Percentiles rank a stretch among this genome's conserved stretches.
These are phyloP conservation scores for Coccinonectria pachysandricola DNA, from an alignment of 2,329 filamentous ascomycete species.

Conservation along the genomic window DNA sequence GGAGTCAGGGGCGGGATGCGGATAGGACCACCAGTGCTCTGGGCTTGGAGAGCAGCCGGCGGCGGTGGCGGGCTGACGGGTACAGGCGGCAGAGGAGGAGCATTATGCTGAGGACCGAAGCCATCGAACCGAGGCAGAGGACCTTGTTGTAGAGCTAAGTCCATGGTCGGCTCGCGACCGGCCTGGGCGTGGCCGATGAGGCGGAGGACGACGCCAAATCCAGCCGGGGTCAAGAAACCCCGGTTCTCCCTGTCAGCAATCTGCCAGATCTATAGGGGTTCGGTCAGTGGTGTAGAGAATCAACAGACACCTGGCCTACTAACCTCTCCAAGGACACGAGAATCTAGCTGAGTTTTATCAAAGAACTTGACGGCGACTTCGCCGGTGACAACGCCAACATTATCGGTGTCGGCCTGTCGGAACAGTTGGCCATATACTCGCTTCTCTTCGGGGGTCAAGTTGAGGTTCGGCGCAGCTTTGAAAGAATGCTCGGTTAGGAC, in stretches of 20 bases:
- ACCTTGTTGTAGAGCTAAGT: slow-evolving; percentile 74
- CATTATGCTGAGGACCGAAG: slow-evolving; percentile 33
- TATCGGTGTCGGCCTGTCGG: slow-evolving; percentile 82
- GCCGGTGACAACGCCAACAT: slow-evolving; percentile 86
- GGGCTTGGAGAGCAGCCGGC: slow-evolving; percentile 42
- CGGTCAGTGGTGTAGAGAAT: slow-evolving; percentile 1
- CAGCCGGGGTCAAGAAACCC: slow-evolving; percentile 81
- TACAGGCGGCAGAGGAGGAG: slow-evolving; percentile 30
- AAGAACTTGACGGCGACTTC: slow-evolving; percentile 97
- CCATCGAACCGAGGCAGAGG: slow-evolving; percentile 92
- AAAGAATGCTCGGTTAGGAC: slow-evolving; percentile 7
- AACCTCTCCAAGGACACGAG: slow-evolving; percentile 79
- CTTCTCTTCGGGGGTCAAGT: slow-evolving; percentile 86
- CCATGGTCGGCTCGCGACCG: slow-evolving; percentile 67
- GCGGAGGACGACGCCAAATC: slow-evolving; percentile 85
- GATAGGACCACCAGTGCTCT: slow-evolving; percentile 57
- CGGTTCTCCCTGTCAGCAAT: slow-evolving; percentile 96
- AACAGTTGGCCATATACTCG: slow-evolving; percentile 89
- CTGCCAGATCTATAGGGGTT: slow-evolving; percentile 75
- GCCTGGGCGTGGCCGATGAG: slow-evolving; percentile 94
- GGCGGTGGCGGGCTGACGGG: slow-evolving; percentile 32
- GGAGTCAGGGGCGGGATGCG: slow-evolving; percentile 81
- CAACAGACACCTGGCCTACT: slow-evolving; percentile 19
- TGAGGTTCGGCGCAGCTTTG: slow-evolving; percentile 57
- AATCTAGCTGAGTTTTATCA: slow-evolving; percentile 84